phyloP scores from a whole-genome alignment of 1,139 yeast species.

The Pichia sp. region DNA sequence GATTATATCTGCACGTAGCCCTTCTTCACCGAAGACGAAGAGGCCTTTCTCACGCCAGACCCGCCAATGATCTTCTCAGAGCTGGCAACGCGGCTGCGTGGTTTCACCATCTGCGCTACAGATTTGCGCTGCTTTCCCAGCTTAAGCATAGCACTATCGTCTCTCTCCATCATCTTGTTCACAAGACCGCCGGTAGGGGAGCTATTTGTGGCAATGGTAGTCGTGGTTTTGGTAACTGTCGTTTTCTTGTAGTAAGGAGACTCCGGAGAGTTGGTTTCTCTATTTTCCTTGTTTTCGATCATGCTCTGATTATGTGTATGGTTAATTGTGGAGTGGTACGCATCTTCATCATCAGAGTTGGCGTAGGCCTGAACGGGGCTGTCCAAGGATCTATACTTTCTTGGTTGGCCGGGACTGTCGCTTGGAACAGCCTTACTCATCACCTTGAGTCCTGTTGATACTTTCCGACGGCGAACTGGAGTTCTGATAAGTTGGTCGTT shows the following conservation, averaged over 20 bases:
- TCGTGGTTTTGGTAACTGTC: slow-evolving; percentile 27
- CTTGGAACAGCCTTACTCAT: slow-evolving; percentile 72
- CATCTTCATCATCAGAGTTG: slow-evolving; percentile 29
- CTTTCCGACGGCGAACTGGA: slow-evolving; percentile 64
- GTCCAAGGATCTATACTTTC: slow-evolving; percentile 42
- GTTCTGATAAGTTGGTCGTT: slow-evolving; percentile 44
- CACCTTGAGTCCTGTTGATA: slow-evolving; percentile 62
- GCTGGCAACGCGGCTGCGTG: slow-evolving; percentile 18
- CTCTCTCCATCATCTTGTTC: slow-evolving; percentile 2
- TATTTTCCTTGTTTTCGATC: slow-evolving; percentile 16
- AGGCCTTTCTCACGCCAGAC: slow-evolving; percentile 30
- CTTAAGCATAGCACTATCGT: slow-evolving; percentile 15
- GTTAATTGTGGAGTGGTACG: slow-evolving; percentile 23
- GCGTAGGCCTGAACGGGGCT: slow-evolving; percentile 22
- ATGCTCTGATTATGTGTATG: slow-evolving; percentile 17
- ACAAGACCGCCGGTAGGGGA: slow-evolving; percentile 7
- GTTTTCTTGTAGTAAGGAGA: slow-evolving; percentile 24
- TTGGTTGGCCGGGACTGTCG: slow-evolving; percentile 95
- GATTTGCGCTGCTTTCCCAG: slow-evolving; percentile 26
- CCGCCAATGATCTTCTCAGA: slow-evolving; percentile 27
- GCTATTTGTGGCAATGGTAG: slow-evolving; percentile 26
- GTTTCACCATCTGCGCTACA: slow-evolving; percentile 12
- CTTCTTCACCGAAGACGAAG: slow-evolving; percentile 27
- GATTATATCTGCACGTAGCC: slow-evolving; percentile 13
- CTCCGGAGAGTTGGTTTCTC: slow-evolving; percentile 7